A percentile compares a stretch with the other conserved stretches of the same genome.
phyloP scores from a whole-genome alignment of 106 monocot genomes.

The Apostasia shenzhenica region DNA sequence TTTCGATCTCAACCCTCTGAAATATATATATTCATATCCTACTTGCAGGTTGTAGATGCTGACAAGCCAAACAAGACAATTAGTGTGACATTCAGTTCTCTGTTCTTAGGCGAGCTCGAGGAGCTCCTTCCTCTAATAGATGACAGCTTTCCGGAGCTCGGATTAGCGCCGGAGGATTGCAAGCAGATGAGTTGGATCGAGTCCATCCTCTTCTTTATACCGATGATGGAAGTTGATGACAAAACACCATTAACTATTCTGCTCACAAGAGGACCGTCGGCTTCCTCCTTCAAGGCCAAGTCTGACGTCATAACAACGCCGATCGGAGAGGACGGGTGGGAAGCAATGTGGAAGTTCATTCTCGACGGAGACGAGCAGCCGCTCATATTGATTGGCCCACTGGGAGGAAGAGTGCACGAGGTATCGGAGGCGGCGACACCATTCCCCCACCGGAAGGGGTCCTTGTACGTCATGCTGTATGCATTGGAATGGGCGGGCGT shows the following conservation, averaged over 20 bases:
- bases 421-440: conserved; percentile 20
- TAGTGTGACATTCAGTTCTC: conserved; percentile 14
- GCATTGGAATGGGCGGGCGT: conserved; percentile 8
- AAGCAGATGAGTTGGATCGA: conserved; percentile 53
- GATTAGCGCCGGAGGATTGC: conserved; percentile 18
- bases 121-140: conserved; percentile 15
- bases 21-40: no score
- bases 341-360: conserved; percentile 13
- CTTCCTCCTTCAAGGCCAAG: conserved; percentile 25
- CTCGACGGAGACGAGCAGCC: conserved; percentile 4
- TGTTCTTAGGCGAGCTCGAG: conserved; percentile 31
- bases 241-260: conserved; percentile 6
- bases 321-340: conserved; percentile 1
- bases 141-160: conserved; percentile 21
- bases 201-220: conserved; percentile 13
- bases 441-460: conserved; percentile 26
- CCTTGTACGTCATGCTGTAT: conserved; percentile 17
- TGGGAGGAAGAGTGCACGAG: conserved; percentile 18
- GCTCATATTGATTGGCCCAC: conserved; percentile 21
- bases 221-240: not conserved
- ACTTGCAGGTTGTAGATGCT: no score
- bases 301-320: conserved; percentile 21
- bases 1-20: no score
- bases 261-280: not conserved
- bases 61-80: not conserved